phyloP scores from a whole-genome alignment of 257 asterid species.

The Lycium barbarum region DNA sequence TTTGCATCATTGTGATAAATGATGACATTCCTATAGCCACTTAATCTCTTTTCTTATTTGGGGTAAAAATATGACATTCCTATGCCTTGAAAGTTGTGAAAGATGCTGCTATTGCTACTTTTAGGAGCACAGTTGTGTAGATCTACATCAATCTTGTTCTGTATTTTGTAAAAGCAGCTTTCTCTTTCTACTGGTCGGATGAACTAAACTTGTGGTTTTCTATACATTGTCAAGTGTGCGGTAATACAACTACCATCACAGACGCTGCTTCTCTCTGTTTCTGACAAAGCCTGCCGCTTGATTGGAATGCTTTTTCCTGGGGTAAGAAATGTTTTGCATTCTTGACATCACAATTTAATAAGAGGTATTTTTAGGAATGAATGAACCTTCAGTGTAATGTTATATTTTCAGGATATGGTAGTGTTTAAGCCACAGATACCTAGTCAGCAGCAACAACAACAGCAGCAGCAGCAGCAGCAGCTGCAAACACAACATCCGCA shows the following conservation, averaged over 20 bases:
- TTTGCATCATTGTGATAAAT: neutral
- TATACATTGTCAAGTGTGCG: slow-evolving; percentile 67
- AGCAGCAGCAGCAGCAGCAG: slow-evolving; percentile 37
- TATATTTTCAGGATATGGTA: slow-evolving; percentile 83
- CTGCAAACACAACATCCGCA: slow-evolving; percentile 40
- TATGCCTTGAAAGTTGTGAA: neutral
- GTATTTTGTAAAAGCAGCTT: neutral
- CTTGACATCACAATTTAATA: neutral
- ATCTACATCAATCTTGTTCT: slow-evolving; percentile 8
- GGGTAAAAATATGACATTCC: neutral
- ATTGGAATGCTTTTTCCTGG: slow-evolving; percentile 99
- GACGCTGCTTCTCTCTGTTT: slow-evolving; percentile 88
- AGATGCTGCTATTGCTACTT: neutral
- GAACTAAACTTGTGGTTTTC: slow-evolving; percentile 26
- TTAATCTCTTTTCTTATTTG: neutral
- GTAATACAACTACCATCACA: slow-evolving; percentile 98
- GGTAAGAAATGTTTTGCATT: slow-evolving; percentile 49
- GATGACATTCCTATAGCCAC: neutral
- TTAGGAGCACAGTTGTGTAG: slow-evolving; percentile 3
- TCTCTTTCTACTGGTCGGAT: slow-evolving; percentile 19
- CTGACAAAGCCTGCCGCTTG: slow-evolving; percentile 92
- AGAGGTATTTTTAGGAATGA: neutral
- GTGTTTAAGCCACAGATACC: slow-evolving; percentile 95
- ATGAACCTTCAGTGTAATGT: slow-evolving; percentile 5
- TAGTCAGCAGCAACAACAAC: slow-evolving; percentile 57